These are phyloP conservation scores for Filobasidium wieringae DNA, from an alignment of 768 basidiomycete species.

Conservation along the genomic window DNA sequence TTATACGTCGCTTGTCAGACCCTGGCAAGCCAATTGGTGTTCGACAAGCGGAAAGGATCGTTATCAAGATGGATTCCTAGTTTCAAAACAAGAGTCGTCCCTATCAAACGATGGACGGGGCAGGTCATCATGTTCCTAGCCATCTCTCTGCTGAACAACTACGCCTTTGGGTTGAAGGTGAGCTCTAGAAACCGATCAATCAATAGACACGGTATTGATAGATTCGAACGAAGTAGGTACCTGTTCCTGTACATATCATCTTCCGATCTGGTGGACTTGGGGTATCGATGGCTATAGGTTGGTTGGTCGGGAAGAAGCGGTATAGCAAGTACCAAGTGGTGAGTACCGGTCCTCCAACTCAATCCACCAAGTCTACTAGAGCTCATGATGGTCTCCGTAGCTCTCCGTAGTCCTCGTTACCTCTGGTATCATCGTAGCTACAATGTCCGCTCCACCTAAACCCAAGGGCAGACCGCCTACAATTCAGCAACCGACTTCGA, in stretches of 20 bases:
- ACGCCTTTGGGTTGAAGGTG: constrained; percentile 50
- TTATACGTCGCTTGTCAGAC: constrained; percentile 60
- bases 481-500: not conserved
- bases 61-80: constrained; percentile 33
- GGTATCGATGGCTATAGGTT: constrained; percentile 65
- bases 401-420: constrained; percentile 57
- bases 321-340: constrained; percentile 53
- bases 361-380: not conserved
- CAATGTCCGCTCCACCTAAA: constrained; percentile 46
- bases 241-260: constrained; percentile 66
- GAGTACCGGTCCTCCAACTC: constrained; percentile 20
- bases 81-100: constrained; percentile 58
- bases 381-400: constrained; percentile 37
- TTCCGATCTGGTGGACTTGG: constrained; percentile 71
- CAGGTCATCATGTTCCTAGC: constrained; percentile 60
- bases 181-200: not conserved
- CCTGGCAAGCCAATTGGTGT: constrained; percentile 53
- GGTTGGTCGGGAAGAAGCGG: constrained; percentile 48
- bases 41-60: constrained; percentile 14
- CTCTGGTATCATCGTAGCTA: constrained; percentile 58
- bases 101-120: constrained; percentile 53
- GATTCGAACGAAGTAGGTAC: constrained; percentile 47
- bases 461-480: constrained; percentile 5
- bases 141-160: constrained; percentile 65
- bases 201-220: constrained; percentile 18